Conservation (phyloP, 2,329 filamentous ascomycete genomes). For the Pseudocercospora musae region DNA sequence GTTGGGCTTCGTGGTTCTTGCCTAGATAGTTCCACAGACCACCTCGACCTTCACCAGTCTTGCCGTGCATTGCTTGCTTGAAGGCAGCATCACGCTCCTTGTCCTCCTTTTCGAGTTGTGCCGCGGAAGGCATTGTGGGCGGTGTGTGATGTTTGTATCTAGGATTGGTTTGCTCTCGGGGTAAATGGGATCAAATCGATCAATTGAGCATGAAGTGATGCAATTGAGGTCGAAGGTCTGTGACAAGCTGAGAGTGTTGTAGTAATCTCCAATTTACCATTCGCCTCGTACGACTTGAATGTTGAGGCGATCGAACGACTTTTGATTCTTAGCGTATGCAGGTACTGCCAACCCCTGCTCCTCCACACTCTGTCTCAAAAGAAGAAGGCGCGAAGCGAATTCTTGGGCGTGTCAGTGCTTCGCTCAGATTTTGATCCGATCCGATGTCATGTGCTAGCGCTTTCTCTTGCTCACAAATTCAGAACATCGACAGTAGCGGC, state of each 20-base stretch:
- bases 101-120: constrained; percentile 41
- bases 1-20: constrained; percentile 76
- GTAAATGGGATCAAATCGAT: background rate
- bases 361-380: background rate
- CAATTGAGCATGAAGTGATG: background rate
- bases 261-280: background rate
- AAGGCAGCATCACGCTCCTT: constrained; percentile 56
- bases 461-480: background rate
- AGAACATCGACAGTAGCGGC: background rate
- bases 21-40: constrained; percentile 77
- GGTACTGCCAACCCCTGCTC: background rate
- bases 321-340: constrained; percentile 2
- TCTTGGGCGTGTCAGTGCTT: background rate
- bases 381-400: background rate
- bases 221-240: background rate
- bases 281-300: constrained; percentile 2
- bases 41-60: constrained; percentile 75
- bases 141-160: background rate
- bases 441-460: background rate
- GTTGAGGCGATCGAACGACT: background rate
- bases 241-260: background rate
- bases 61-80: constrained; percentile 79
- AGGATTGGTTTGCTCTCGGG: background rate
- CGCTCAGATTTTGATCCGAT: background rate
- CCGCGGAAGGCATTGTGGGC: constrained; percentile 23